Conservation (phyloP, 2,329 filamentous ascomycete species). For the Allantophomopsis lycopodina region DNA sequence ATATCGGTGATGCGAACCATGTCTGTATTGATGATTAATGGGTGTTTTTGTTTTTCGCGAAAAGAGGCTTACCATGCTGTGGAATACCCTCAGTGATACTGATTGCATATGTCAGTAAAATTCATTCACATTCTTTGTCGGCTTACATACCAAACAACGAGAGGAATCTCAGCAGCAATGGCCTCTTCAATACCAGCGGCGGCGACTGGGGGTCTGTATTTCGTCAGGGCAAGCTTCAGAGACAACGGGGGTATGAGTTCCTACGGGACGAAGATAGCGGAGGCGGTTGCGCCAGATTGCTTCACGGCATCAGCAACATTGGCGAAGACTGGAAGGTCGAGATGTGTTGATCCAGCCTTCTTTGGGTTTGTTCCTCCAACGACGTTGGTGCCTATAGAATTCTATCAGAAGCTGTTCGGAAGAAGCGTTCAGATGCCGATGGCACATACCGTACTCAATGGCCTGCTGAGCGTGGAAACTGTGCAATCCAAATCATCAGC, state of each 20-base stretch:
- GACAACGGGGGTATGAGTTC: neutral
- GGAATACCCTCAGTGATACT: conserved; percentile 93
- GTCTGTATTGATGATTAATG: conserved; percentile 36
- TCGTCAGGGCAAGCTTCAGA: conserved; percentile 1
- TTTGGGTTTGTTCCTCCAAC: conserved; percentile 98
- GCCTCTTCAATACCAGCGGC: conserved; percentile 96
- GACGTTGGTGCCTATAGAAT: conserved; percentile 69
- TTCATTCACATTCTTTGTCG: too few species aligned
- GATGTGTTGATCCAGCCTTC: conserved; percentile 85
- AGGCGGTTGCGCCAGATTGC: conserved; percentile 80
- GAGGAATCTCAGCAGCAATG: conserved; percentile 79
- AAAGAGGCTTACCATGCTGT: conserved; percentile 62
- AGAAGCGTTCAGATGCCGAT: neutral
- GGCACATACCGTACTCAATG: conserved; percentile 80
- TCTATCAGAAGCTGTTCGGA: conserved; percentile 6
- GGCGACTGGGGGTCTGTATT: conserved; percentile 66
- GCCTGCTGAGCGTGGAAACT: conserved; percentile 97
- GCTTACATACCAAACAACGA: conserved; percentile 64
- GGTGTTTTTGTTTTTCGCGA: too few species aligned
- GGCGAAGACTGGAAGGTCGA: conserved; percentile 85
- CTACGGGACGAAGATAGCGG: conserved; percentile 92
- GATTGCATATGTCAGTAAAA: neutral
- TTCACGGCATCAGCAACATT: conserved; percentile 81
- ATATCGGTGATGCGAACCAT: conserved; percentile 99
- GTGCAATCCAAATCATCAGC: conserved; percentile 18